These are phyloP conservation scores for Suaeda aralocaspica DNA, from an alignment of 148 eudicot species.

Conservation along the genomic window DNA sequence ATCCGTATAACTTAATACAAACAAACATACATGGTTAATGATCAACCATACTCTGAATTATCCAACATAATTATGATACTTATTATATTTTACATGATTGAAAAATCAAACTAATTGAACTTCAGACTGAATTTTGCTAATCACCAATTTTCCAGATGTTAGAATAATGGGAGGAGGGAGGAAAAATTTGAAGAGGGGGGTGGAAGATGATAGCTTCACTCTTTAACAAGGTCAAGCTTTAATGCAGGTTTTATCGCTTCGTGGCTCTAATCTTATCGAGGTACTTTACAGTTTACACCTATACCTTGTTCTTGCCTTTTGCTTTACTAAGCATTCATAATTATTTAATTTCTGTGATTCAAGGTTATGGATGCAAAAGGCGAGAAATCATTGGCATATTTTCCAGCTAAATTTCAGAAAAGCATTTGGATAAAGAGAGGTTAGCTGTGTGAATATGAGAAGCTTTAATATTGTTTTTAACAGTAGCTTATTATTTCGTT, in stretches of 20 bases:
- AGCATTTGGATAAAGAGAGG: slow-evolving; percentile 98
- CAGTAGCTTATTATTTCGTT: not conserved
- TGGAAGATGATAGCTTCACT: slow-evolving; percentile 40
- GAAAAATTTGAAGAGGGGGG: slow-evolving; percentile 86
- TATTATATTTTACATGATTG: too few relatives aligned
- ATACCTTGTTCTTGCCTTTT: not conserved
- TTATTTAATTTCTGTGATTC: not conserved
- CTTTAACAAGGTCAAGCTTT: slow-evolving; percentile 64
- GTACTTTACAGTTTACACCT: slow-evolving; percentile 34
- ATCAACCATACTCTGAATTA: too few relatives aligned
- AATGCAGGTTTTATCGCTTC: slow-evolving; percentile 74
- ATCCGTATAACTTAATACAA: too few relatives aligned
- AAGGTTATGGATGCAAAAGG: slow-evolving; percentile 79
- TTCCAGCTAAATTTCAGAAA: slow-evolving; percentile 93
- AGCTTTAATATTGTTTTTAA: not conserved
- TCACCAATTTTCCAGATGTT: not conserved
- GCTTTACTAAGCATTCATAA: too few relatives aligned
- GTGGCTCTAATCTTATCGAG: slow-evolving; percentile 89
- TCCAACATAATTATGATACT: too few relatives aligned
- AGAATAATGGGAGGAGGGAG: slow-evolving; percentile 56
- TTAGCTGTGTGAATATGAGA: slow-evolving; percentile 17
- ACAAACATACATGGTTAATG: too few relatives aligned
- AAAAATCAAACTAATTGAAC: too few relatives aligned
- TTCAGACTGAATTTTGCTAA: too few relatives aligned
- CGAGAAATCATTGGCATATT: slow-evolving; percentile 57